Evolutionary conservation across 1,139 yeast genomes (phyloP), one percentile per base, ranked within the genome.

Genomic region (Entelexis paramagnoliae): DNA sequence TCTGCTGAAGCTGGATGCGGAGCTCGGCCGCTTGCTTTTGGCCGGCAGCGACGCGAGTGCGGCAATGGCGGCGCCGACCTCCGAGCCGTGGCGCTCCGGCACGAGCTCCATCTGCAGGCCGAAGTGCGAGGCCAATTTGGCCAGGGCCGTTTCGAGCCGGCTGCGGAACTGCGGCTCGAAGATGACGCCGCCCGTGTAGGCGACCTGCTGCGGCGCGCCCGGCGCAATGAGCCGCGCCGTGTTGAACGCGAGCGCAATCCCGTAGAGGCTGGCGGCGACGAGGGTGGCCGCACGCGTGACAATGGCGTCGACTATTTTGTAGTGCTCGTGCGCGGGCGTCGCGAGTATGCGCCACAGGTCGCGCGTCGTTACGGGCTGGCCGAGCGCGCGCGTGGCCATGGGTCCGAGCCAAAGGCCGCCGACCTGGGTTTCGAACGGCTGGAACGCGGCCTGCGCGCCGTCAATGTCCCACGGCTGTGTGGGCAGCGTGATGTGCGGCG

Each of bases 161-260:
- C 29, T 8, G 19, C 51, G 39, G 52, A 55, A 55, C 42, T 44
- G 39, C 14, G 50, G 53, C 47, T 55, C 57, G 40, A 54, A 50
- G 1, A 55, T 39, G 8, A 55, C 58, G 17, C 57, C 58, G n/a
- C 58, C 58, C 10, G 58, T 55, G 49, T 50, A 55, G 14, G 49
- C 58, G 14, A 55, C 53, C 19, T 50, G 50, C 10, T 38, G 41
- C 34, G 43, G 43, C 30, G 33, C 26, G 17, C 10, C 24, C 10
- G 26, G n/a, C 9, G 24, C 35, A 7, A 14, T 26, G 16, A 17
- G 16, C 26, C 29, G 45, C 30, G 7, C 20, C 26, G 30, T 17
- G 17, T 36, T 10, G 14, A 32, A 28, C n/a, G 29, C 40, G 10
- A 24, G 13, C 11, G 46, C 30, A n/a, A 47, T 50, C 4, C 55